These are phyloP conservation scores for Ulota crispa DNA, from an alignment of 225 moss, liverwort and hornwort genomes.

Conservation along the genomic window DNA sequence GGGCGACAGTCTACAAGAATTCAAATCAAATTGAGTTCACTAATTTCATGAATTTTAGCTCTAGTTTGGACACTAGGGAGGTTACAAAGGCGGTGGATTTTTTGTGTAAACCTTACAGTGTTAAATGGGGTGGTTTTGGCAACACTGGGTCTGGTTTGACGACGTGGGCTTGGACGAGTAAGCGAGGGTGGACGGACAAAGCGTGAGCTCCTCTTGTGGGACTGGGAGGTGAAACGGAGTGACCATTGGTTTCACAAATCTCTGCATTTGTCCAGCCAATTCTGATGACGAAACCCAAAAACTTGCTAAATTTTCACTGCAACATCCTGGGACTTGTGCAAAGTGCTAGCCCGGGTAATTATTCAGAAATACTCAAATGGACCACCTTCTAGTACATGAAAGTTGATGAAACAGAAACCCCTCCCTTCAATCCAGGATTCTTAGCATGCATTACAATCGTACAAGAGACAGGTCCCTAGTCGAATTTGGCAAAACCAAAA, in stretches of 20 bases:
- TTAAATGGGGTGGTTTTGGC: constrained; percentile 68
- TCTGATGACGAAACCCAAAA: not conserved
- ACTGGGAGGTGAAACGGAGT: constrained; percentile 30
- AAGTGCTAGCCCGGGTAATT: too few relatives aligned
- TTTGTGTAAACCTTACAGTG: not conserved
- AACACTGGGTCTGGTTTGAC: constrained; percentile 56
- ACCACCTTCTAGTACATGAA: too few relatives aligned
- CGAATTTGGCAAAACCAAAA: too few relatives aligned
- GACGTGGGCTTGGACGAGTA: constrained; percentile 39
- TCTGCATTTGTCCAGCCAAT: constrained; percentile 47
- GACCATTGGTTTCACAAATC: constrained; percentile 48
- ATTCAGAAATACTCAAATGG: too few relatives aligned
- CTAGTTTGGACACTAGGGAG: constrained; percentile 34
- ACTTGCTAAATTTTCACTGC: not conserved
- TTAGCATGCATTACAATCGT: too few relatives aligned
- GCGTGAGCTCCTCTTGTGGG: constrained; percentile 35
- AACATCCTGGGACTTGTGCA: not conserved
- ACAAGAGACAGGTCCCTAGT: too few relatives aligned
- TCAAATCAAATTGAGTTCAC: not conserved
- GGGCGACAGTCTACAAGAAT: too few relatives aligned
- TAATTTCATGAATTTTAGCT: constrained; percentile 31
- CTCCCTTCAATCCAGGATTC: too few relatives aligned
- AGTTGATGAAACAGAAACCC: too few relatives aligned
- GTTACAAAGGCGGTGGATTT: not conserved
- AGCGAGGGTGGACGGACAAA: constrained; percentile 38